A percentile compares a stretch with the other conserved stretches of the same genome.
phyloP scores from a whole-genome alignment of 345 rosid species.

The Brassica rapa region DNA sequence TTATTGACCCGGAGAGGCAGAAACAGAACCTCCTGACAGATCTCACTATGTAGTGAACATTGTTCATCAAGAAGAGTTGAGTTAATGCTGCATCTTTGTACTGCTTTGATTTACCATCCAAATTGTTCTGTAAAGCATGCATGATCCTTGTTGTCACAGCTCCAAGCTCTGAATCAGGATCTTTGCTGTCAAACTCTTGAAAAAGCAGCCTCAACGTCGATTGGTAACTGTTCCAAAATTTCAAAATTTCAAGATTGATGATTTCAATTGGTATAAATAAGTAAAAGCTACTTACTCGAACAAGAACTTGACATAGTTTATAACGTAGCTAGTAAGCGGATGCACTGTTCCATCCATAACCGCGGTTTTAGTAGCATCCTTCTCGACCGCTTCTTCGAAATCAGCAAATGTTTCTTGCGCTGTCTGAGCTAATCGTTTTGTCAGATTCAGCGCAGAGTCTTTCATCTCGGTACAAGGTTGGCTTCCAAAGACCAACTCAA shows the following conservation, averaged over 20 bases:
- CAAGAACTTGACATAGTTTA: slow-evolving; percentile 89
- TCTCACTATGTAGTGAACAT: slow-evolving; percentile 95
- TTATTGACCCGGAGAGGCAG: neutral
- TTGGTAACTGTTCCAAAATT: slow-evolving; percentile 58
- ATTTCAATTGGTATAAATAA: neutral
- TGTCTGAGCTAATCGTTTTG: slow-evolving; percentile 84
- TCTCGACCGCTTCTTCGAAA: slow-evolving; percentile 96
- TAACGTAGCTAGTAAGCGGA: slow-evolving; percentile 96
- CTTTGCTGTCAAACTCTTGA: slow-evolving; percentile 63
- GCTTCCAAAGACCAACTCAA: slow-evolving; percentile 62
- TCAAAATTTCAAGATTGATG: neutral
- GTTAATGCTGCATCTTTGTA: slow-evolving; percentile 88
- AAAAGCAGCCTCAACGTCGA: slow-evolving; percentile 82
- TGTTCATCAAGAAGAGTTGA: slow-evolving; percentile 95
- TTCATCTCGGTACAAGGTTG: slow-evolving; percentile 78
- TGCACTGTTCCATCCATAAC: slow-evolving; percentile 98
- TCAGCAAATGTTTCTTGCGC: slow-evolving; percentile 93
- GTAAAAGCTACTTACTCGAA: slow-evolving; percentile 68
- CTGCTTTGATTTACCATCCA: slow-evolving; percentile 44
- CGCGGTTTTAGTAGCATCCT: slow-evolving; percentile 94
- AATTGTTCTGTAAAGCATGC: slow-evolving; percentile 84
- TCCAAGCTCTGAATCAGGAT: slow-evolving; percentile 67
- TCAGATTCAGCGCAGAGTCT: slow-evolving; percentile 68
- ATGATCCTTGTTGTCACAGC: slow-evolving; percentile 76
- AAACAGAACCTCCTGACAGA: slow-evolving; percentile 73